These are phyloP conservation scores for Blumeria graminis DNA, from an alignment of 2,329 filamentous ascomycete species.

Conservation along the genomic window DNA sequence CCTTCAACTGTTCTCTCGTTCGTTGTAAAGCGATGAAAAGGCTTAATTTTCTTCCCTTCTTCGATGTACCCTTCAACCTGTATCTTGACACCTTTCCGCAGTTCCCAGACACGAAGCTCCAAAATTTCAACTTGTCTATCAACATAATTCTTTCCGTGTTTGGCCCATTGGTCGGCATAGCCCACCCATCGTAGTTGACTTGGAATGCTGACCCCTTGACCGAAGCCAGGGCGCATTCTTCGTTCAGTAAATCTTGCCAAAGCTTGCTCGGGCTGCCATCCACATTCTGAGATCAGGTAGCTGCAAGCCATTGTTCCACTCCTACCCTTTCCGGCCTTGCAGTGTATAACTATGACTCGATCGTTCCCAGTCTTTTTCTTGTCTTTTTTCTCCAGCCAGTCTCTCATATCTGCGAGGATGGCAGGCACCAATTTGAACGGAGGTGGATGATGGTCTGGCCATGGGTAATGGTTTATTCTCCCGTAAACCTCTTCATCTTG, in stretches of 20 bases:
- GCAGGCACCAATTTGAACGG: constrained; percentile 73
- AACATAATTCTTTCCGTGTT: constrained; percentile 50
- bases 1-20: constrained; percentile 49
- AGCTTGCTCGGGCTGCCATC: constrained; percentile 39
- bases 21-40: constrained; percentile 56
- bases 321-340: constrained; percentile 87
- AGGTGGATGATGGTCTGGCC: constrained; percentile 91
- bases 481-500: constrained; percentile 72
- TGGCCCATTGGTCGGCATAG: constrained; percentile 74
- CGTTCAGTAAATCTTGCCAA: constrained; percentile 50
- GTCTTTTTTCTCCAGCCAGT: constrained; percentile 37
- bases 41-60: constrained; percentile 68
- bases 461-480: constrained; percentile 76
- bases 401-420: constrained; percentile 79
- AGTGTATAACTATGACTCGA: constrained; percentile 76
- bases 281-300: constrained; percentile 74
- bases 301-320: constrained; percentile 73
- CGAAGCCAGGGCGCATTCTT: constrained; percentile 75
- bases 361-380: constrained; percentile 10
- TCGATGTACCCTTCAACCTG: constrained; percentile 66
- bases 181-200: constrained; percentile 71
- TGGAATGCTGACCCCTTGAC: constrained; percentile 73
- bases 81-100: constrained; percentile 71
- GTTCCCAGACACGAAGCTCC: constrained; percentile 75
- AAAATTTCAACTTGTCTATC: constrained; percentile 66